Evolutionary conservation across 345 rosid species (phyloP), one percentile per base, ranked within the genome.

Genomic region (Brassica juncea): DNA sequence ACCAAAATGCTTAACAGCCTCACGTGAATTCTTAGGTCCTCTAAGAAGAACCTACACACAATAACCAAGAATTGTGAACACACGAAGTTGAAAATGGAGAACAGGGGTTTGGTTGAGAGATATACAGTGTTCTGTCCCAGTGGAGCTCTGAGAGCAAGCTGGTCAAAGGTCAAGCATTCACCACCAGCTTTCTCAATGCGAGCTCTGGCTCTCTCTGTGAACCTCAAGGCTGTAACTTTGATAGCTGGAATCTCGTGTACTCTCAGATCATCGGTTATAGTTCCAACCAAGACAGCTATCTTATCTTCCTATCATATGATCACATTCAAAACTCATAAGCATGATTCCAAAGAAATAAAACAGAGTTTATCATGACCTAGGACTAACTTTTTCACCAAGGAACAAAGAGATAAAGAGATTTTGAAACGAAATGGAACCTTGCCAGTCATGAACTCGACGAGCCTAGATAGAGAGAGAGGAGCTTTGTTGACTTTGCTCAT

Each of bases 121-220:
- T 70, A 2, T 86, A 95, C 99, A 73, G 98, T 95, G 93, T 95
- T 95, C 84, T 95, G 98, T 6, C 99, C 99, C 82, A 95, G 81
- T 0, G 99, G 99, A 73, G 98, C 97, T 81, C 89, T 86, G 67
- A 93, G 87, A 71, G 99, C 94, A 31, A 95, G 96, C 85, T 95
- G 97, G 37, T 93, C 99, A 74, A 96, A 93, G 28, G 99, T 96
- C 67, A 92, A 78, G 84, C 99, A 96, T 82, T 96, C 97, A 49
- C 99, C 97, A 5, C 99, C 99, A 7, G 98, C 98, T 84, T 92
- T 92, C 88, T 89, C 98, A 47, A 96, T 96, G 80, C 98, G 86
- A 28, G 97, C 98, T 59, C 98, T 90, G 0, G 91, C 97, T 3
- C 94, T 92, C 82, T 96, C 97, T 0, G 97, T 92, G 74, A 96